Percentiles rank a stretch among this genome's conserved stretches.
These are phyloP conservation scores for Zasmidium angulare DNA, from an alignment of 2,329 filamentous ascomycete genomes.

Conservation along the genomic window DNA sequence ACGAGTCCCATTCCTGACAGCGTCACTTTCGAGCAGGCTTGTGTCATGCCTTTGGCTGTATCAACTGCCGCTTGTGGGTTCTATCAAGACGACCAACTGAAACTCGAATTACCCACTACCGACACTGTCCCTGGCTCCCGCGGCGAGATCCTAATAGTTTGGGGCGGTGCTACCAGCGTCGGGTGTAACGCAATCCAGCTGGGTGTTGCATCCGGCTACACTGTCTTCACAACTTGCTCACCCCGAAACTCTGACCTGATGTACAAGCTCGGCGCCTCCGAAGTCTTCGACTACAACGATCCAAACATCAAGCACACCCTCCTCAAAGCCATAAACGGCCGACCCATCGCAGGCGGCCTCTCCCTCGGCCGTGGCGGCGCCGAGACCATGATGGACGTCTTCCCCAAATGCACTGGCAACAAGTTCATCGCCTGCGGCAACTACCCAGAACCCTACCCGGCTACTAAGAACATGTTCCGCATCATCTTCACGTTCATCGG, in stretches of 20 bases:
- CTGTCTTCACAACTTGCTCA: conserved; percentile 44
- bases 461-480: not conserved
- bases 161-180: conserved; percentile 1
- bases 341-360: not conserved
- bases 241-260: conserved; percentile 47
- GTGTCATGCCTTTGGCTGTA: not conserved
- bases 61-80: conserved; percentile 33
- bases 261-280: conserved; percentile 42
- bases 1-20: not conserved
- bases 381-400: not conserved
- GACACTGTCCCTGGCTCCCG: not conserved
- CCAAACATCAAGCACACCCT: conserved; percentile 22
- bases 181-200: conserved; percentile 9
- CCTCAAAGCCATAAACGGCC: not conserved
- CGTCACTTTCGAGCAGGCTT: not conserved
- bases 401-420: not conserved
- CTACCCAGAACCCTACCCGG: not conserved
- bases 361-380: not conserved
- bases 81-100: conserved; percentile 14
- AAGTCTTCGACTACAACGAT: conserved; percentile 46
- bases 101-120: conserved; percentile 4
- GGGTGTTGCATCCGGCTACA: conserved; percentile 1
- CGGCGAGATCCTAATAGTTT: conserved; percentile 35
- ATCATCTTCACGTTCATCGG: too few relatives aligned
- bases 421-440: not conserved